These are phyloP conservation scores for Heliosperma pusillum DNA, from an alignment of 148 eudicot species.

Conservation along the genomic window DNA sequence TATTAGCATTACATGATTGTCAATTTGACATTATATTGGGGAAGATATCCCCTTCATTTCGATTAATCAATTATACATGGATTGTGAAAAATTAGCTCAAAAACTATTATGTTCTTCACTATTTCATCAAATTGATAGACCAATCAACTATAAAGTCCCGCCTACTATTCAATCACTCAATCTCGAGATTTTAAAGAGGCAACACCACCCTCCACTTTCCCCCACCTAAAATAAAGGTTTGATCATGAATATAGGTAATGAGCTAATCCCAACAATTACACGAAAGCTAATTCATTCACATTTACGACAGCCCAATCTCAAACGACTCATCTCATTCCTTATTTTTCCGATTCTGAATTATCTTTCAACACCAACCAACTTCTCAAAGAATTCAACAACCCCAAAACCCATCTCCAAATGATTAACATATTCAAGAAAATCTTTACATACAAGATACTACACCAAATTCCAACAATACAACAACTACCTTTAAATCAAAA, in stretches of 20 bases:
- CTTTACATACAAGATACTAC: background rate
- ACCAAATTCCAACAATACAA: background rate
- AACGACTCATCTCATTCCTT: background rate
- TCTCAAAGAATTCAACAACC: background rate
- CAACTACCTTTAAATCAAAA: background rate
- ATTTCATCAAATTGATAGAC: background rate
- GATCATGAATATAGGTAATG: conserved; percentile 6
- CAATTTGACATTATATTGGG: background rate
- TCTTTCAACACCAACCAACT: conserved; percentile 1
- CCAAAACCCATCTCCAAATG: background rate
- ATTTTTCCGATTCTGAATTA: background rate
- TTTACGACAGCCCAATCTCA: background rate
- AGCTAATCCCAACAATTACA: background rate
- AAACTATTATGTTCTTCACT: background rate
- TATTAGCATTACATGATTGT: background rate
- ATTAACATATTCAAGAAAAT: background rate
- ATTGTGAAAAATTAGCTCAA: conserved; percentile 2
- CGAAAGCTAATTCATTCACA: background rate
- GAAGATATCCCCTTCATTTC: background rate
- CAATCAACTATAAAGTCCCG: background rate
- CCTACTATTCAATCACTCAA: background rate
- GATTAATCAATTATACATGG: background rate
- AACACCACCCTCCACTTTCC: background rate
- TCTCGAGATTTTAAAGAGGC: background rate
- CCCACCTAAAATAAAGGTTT: background rate